A percentile compares a stretch with the other conserved stretches of the same genome.
These are phyloP conservation scores for Diaporthe sp. DNA, from an alignment of 2,329 filamentous ascomycete species.

Conservation along the genomic window DNA sequence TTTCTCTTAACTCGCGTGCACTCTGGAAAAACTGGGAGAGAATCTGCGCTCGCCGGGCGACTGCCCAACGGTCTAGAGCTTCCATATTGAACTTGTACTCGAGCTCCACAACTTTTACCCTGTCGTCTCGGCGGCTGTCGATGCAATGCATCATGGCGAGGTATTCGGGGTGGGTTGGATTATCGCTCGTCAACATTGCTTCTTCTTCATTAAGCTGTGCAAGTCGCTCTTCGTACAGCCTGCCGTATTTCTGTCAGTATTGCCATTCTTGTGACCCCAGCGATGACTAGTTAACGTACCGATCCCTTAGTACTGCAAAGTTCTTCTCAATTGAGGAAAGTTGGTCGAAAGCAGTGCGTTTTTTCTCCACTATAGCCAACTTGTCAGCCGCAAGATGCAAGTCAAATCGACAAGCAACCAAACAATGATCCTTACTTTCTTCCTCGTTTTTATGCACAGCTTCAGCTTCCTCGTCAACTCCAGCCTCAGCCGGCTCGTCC, in stretches of 20 bases:
- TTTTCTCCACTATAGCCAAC: slow-evolving; percentile 75
- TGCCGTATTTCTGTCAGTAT: slow-evolving; percentile 50
- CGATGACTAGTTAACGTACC: slow-evolving; percentile 61
- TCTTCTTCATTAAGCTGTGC: slow-evolving; percentile 82
- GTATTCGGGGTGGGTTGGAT: slow-evolving; percentile 89
- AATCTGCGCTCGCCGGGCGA: slow-evolving; percentile 86
- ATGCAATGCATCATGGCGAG: slow-evolving; percentile 91
- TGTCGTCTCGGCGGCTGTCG: slow-evolving; percentile 84
- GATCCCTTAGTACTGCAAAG: slow-evolving; percentile 87
- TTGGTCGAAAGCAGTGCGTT: slow-evolving; percentile 83
- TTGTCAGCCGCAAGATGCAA: slow-evolving; percentile 44
- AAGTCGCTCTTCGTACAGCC: slow-evolving; percentile 89
- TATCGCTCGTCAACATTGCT: slow-evolving; percentile 68
- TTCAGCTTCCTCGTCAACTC: slow-evolving; percentile 71
- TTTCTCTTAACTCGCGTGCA: slow-evolving; percentile 85
- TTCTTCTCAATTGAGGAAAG: slow-evolving; percentile 86
- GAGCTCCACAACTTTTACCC: slow-evolving; percentile 80
- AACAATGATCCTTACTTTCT: slow-evolving; percentile 63
- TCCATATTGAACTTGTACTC: slow-evolving; percentile 81
- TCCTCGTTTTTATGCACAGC: slow-evolving; percentile 72
- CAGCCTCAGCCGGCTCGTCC: slow-evolving; percentile 62
- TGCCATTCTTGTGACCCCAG: background rate
- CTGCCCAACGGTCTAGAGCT: slow-evolving; percentile 78
- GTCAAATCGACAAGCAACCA: background rate
- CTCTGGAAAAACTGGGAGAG: slow-evolving; percentile 93